Conservation (phyloP, 2,329 filamentous ascomycete genomes). For the Cytospora leucostoma region DNA sequence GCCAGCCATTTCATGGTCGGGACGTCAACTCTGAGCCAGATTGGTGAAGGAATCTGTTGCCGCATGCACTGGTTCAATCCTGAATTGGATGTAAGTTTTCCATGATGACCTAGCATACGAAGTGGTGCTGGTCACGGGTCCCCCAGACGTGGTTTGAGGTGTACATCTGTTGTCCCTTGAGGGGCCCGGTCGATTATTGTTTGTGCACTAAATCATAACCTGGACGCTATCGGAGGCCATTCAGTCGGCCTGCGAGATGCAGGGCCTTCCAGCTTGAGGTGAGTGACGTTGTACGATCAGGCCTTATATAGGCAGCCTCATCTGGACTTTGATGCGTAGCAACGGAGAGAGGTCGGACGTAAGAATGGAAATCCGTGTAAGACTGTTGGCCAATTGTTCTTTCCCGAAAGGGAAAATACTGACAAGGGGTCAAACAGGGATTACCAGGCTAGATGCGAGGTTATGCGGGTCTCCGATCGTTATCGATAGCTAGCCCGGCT, state of each 20-base stretch:
- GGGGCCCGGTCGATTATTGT: no score
- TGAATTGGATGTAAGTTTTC: slow-evolving; percentile 31
- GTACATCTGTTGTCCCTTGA: no score
- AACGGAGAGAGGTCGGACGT: background rate
- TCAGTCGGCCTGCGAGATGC: no score
- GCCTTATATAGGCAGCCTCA: no score
- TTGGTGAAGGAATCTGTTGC: slow-evolving; percentile 25
- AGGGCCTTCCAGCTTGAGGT: no score
- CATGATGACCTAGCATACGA: slow-evolving; percentile 33
- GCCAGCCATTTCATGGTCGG: slow-evolving; percentile 35
- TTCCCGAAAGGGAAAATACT: background rate
- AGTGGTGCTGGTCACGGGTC: slow-evolving; percentile 23
- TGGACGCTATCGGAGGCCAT: no score
- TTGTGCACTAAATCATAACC: no score
- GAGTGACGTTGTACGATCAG: no score
- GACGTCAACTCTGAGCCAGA: slow-evolving; percentile 27
- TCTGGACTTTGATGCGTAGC: background rate
- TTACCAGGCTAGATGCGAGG: background rate
- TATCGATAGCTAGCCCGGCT: slow-evolving; percentile 2
- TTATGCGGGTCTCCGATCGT: background rate
- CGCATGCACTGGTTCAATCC: slow-evolving; percentile 25
- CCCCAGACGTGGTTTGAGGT: no score
- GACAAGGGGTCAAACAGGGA: background rate
- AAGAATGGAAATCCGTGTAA: background rate
- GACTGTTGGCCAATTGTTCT: background rate